Percentiles rank a stretch among this genome's conserved stretches.
Evolutionary conservation across 495 filamentous ascomycete genomes (phyloP).

Genomic region (Amorphotheca resinae): DNA sequence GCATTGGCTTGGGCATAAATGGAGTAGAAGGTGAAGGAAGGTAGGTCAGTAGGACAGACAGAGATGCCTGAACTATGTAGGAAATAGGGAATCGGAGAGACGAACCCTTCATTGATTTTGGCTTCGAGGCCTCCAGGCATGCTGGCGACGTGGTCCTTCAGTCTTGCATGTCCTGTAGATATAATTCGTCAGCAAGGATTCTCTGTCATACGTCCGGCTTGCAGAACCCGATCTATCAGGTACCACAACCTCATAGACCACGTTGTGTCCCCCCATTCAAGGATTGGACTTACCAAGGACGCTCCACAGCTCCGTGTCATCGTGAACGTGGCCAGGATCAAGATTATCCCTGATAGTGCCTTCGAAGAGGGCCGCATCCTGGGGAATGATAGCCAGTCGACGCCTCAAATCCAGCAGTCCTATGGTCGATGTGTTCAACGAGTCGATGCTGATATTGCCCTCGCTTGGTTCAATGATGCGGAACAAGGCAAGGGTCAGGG

Average conservation of each 20-base stretch:
- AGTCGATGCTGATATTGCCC: conserved; percentile 81
- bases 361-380: conserved; percentile 95
- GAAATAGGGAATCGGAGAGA: conserved; percentile 1
- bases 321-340: conserved; percentile 87
- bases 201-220: conserved; percentile 17
- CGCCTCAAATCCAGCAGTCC: conserved; percentile 80
- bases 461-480: conserved; percentile 80
- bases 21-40: conserved; percentile 5
- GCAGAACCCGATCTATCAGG: conserved; percentile 11
- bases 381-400: conserved; percentile 92
- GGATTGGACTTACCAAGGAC: conserved; percentile 59
- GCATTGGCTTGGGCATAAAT: background rate
- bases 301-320: conserved; percentile 96
- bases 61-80: conserved; percentile 1
- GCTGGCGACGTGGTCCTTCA: conserved; percentile 78
- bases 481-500: conserved; percentile 86
- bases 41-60: background rate
- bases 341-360: conserved; percentile 93
- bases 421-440: conserved; percentile 77
- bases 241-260: conserved; percentile 7
- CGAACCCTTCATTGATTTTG: conserved; percentile 68
- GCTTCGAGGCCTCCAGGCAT: conserved; percentile 91
- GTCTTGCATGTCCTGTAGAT: conserved; percentile 68
- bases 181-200: conserved; percentile 17
- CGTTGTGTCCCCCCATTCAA: background rate